Conservation (phyloP, 2,329 filamentous ascomycete genomes). For the Trichoderma koningiopsis region DNA sequence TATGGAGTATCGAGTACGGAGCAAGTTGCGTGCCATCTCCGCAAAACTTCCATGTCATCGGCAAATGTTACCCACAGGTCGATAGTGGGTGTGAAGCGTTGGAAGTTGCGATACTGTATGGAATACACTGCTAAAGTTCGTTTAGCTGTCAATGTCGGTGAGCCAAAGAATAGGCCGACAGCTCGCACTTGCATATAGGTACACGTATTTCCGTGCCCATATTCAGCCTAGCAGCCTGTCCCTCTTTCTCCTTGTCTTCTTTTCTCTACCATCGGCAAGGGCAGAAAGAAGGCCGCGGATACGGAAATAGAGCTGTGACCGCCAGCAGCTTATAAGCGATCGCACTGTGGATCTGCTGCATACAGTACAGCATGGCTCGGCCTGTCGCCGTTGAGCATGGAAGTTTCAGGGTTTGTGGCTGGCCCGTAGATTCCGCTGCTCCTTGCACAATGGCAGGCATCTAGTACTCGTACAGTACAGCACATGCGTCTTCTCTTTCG, state of each 20-base stretch:
- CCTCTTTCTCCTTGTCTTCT: background rate
- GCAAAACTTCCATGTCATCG: background rate
- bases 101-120: background rate
- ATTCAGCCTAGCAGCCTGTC: background rate
- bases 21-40: background rate
- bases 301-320: background rate
- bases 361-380: background rate
- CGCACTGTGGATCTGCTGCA: slow-evolving; percentile 14
- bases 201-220: background rate
- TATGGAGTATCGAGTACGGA: background rate
- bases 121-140: background rate
- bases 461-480: background rate
- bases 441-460: background rate
- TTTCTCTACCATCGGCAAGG: background rate
- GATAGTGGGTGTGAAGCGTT: background rate
- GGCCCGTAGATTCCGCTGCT: background rate
- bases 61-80: slow-evolving; percentile 6
- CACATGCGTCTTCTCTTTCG: background rate
- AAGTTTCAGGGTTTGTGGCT: background rate
- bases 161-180: background rate
- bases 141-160: background rate
- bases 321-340: slow-evolving; percentile 2
- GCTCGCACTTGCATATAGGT: background rate
- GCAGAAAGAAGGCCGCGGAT: background rate
- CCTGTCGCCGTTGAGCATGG: background rate